Conservation (phyloP, 345 rosid species). For the Xanthoceras sorbifolium region DNA sequence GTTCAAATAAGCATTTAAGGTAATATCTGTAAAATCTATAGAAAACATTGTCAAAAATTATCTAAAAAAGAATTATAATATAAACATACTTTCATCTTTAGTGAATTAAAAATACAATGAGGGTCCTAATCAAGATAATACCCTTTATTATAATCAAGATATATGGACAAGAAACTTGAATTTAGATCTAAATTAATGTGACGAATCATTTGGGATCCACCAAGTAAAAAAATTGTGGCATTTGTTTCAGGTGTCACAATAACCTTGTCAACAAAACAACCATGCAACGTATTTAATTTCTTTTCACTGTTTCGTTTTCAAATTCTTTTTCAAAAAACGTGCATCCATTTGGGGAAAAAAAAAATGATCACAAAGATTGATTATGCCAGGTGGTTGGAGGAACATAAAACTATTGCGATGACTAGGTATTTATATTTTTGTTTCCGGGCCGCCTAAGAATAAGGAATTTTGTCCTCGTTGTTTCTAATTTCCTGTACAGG, state of each 20-base stretch:
- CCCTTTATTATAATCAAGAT: too few species aligned
- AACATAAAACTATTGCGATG: background rate
- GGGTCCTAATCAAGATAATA: too few species aligned
- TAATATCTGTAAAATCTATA: too few species aligned
- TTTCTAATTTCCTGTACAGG: conserved; percentile 24
- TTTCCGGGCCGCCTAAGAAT: conserved; percentile 19
- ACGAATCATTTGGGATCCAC: background rate
- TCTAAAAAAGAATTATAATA: too few species aligned
- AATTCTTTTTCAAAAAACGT: background rate
- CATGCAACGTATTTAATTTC: background rate
- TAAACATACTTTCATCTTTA: too few species aligned
- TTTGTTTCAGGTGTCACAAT: background rate
- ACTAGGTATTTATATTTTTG: too few species aligned
- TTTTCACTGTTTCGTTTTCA: background rate
- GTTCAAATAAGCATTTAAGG: too few species aligned
- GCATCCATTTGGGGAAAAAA: background rate
- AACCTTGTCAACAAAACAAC: too few species aligned
- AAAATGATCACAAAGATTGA: background rate
- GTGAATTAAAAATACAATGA: too few species aligned
- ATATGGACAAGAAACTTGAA: too few species aligned
- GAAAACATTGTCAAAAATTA: too few species aligned
- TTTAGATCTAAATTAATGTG: background rate
- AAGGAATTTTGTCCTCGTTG: conserved; percentile 11
- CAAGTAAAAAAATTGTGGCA: background rate
- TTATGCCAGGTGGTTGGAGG: background rate